Base-by-base conservation (phyloP, 306 rosid genomes). In the Datisca glomerata region DNA sequence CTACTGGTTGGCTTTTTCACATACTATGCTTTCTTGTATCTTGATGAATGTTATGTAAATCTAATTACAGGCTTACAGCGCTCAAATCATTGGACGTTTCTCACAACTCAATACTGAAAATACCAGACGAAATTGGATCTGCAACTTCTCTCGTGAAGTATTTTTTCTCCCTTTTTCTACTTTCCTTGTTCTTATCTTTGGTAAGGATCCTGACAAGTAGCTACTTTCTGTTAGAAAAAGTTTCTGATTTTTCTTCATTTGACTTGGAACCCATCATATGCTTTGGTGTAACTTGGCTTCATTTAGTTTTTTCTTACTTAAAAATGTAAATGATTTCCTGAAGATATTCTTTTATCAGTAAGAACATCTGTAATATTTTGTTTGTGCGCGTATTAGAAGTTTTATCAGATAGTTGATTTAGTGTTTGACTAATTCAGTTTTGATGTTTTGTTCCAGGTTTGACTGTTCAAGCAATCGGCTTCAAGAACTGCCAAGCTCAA, bases 71-170 rank as follows among this genome's bases (percentile, higher is more conserved):
- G 73, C 82, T 87, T 40, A 56, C 75, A 14, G 55, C 71, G 59
- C 58, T 87, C 45, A 87, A 87, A 62, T 48, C 79, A 25, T 51
- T 87, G 57, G 94, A 87, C n/a, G 68, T 83, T 23, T 87, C 97
- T 3, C 68, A 66, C 62, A 87, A 87, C 61, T 69, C 49, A 5
- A 49, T 87, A 21, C 32, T 34, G 41, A 47, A 41, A 19, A 48
- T 87, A 57, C 93, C 94, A 0, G 94, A 79, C 38, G 94, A 76
- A 36, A 76, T 87, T 51, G 94, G 94, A 25, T 83, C 83, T 0
- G 89, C 80, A 31, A 65, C 65, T 43, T 65, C 89, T 9, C 82
- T 87, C 49, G 97, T 87, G 53, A 87, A 87, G 97, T 87, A 74
- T 41, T 69, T 8, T 47, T 47, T 24, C 27, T 34, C 22, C 29